These are phyloP conservation scores for Cinchona pubescens DNA, from an alignment of 257 asterid species.

Conservation along the genomic window DNA sequence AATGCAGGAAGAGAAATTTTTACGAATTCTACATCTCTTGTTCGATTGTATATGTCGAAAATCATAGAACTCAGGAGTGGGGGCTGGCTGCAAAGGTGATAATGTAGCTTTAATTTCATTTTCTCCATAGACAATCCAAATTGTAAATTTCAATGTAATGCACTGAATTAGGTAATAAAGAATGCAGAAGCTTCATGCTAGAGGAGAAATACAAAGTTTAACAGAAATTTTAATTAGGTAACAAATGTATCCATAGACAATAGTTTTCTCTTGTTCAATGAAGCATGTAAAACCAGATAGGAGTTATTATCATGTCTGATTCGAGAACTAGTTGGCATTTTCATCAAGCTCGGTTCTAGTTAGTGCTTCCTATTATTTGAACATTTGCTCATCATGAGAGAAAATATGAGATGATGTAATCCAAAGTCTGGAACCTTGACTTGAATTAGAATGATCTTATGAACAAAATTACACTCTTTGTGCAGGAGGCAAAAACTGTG, in stretches of 20 bases:
- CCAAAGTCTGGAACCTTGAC: neutral
- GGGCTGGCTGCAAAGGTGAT: slow-evolving; percentile 62
- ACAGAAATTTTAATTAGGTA: neutral
- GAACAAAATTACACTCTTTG: neutral
- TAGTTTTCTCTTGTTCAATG: neutral
- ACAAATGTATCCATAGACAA: neutral
- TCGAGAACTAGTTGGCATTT: neutral
- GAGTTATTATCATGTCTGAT: neutral
- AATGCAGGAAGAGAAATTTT: slow-evolving; percentile 69
- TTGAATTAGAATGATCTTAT: neutral
- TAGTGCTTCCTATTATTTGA: neutral
- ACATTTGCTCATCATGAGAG: neutral
- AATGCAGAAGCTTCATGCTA: neutral
- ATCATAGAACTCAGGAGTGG: slow-evolving; percentile 89
- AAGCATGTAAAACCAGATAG: neutral
- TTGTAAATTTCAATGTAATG: neutral
- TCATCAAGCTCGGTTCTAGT: neutral
- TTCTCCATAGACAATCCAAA: neutral
- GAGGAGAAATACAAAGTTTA: neutral
- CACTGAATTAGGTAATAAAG: neutral
- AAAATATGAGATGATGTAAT: neutral
- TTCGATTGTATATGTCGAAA: slow-evolving; percentile 50
- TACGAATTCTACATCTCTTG: slow-evolving; percentile 53
- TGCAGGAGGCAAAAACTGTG: neutral
- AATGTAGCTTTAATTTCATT: neutral